Evolutionary conservation across 2,329 filamentous ascomycete genomes (phyloP).

Genomic region (Aspergillus sp.): DNA sequence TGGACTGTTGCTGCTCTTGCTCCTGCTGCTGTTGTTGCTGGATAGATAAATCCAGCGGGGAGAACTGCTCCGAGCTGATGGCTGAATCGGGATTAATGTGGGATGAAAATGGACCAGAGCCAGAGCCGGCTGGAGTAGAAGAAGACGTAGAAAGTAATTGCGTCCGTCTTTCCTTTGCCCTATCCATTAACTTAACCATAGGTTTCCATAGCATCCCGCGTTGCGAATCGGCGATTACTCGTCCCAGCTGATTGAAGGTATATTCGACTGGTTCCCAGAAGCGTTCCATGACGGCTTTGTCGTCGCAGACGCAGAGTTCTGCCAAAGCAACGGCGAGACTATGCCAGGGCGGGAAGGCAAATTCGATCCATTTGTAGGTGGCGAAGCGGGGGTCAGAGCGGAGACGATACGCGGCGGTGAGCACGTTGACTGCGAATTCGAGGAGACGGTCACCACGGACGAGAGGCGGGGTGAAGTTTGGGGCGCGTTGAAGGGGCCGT

Average conservation of each 20-base stretch:
- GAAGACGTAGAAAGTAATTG: conserved; percentile 1
- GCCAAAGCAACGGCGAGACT: conserved; percentile 35
- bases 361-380: conserved; percentile 32
- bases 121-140: neutral
- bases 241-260: conserved; percentile 26
- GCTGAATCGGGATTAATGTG: too few relatives aligned
- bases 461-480: conserved; percentile 26
- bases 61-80: too few relatives aligned
- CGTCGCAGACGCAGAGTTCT: conserved; percentile 34
- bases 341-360: conserved; percentile 37
- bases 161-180: conserved; percentile 22
- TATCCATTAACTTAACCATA: conserved; percentile 33
- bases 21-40: neutral
- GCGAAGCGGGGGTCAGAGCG: conserved; percentile 23
- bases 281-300: conserved; percentile 19
- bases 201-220: conserved; percentile 35
- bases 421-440: conserved; percentile 28
- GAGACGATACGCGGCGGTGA: conserved; percentile 23
- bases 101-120: neutral
- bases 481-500: conserved; percentile 29
- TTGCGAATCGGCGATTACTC: conserved; percentile 27
- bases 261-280: conserved; percentile 30
- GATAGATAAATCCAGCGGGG: neutral
- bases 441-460: conserved; percentile 29
- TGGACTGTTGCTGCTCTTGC: neutral